phyloP scores from a whole-genome alignment of 768 basidiomycete species.

The Macrolepiota fuliginosa region DNA sequence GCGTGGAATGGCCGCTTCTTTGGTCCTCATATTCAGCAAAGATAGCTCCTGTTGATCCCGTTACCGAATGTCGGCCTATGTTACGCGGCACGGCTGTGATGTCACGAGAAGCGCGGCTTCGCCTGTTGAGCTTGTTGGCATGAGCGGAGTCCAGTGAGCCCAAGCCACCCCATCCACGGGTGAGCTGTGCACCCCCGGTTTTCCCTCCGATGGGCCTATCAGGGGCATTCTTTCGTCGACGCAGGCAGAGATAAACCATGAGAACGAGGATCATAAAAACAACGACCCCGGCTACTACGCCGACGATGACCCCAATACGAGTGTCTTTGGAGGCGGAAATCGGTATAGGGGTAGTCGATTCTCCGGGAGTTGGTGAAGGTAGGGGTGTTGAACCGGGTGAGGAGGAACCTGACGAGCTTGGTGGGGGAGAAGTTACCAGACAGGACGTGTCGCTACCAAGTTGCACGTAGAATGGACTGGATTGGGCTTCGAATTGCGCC shows the following conservation, averaged over 20 bases:
- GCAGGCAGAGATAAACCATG: constrained; percentile 31
- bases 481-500: constrained; percentile 16
- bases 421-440: constrained; percentile 17
- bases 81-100: constrained; percentile 9
- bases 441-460: constrained; percentile 33
- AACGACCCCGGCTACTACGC: constrained; percentile 48
- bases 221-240: constrained; percentile 16
- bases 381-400: constrained; percentile 12
- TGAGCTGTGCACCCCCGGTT: constrained; percentile 5
- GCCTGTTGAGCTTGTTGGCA: neutral
- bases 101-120: neutral
- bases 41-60: constrained; percentile 22
- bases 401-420: constrained; percentile 16
- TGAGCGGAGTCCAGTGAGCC: constrained; percentile 31
- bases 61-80: constrained; percentile 13
- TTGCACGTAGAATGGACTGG: constrained; percentile 29
- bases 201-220: constrained; percentile 8
- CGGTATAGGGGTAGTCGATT: constrained; percentile 19
- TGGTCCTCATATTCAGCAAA: constrained; percentile 20
- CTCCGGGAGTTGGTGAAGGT: neutral
- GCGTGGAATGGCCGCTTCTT: constrained; percentile 9
- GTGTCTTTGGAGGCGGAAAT: constrained; percentile 22
- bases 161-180: constrained; percentile 28
- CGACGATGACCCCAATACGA: constrained; percentile 46
- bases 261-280: constrained; percentile 32